Evolutionary conservation across 108 stramenopile genomes (phyloP), one percentile per base, ranked within the genome.

Genomic region (Cyclotella baltica): DNA sequence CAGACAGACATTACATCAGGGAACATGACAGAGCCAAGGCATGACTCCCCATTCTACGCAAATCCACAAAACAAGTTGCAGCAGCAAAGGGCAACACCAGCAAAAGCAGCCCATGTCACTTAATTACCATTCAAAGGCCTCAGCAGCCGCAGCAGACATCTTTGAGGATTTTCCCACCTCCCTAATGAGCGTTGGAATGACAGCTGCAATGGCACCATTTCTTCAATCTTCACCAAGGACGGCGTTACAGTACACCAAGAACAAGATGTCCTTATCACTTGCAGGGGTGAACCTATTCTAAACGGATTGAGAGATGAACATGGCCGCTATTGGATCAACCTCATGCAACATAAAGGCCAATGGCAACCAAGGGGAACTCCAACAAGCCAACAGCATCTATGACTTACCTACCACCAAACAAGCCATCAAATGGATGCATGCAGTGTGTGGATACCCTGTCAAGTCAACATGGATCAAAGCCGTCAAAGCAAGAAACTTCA

Each of bases 191-290:
- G 56, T 57, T 3, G 56, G 56, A 18, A 27, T 27, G 27, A 57
- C 22, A 29, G 22, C 56, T 15, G 56, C 56, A 27, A 20, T 27
- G 56, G 56, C 27, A 57, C 56, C 56, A 23, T 57, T 18, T 57
- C 56, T n/a, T n/a, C n/a, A 27, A 57, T 57, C 56, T 57, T 57
- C 56, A 57, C 56, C 18, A 57, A 23, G 13, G 56, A 57, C 22
- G 56, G 29, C 2, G 47, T 48, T n/a, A 48, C n/a, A n/a, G n/a
- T n/a, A n/a, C n/a, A n/a, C n/a, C n/a, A n/a, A n/a, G n/a, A n/a
- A n/a, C n/a, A n/a, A n/a, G n/a, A n/a, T n/a, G n/a, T n/a, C n/a
- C n/a, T n/a, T n/a, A n/a, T n/a, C n/a, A n/a, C n/a, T n/a, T n/a
- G n/a, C n/a, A n/a, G n/a, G n/a, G n/a, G n/a, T n/a, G n/a, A n/a